Percentiles rank a stretch among this genome's conserved stretches.
These are phyloP conservation scores for Heritiera fomes DNA, from an alignment of 345 rosid species.

Conservation along the genomic window DNA sequence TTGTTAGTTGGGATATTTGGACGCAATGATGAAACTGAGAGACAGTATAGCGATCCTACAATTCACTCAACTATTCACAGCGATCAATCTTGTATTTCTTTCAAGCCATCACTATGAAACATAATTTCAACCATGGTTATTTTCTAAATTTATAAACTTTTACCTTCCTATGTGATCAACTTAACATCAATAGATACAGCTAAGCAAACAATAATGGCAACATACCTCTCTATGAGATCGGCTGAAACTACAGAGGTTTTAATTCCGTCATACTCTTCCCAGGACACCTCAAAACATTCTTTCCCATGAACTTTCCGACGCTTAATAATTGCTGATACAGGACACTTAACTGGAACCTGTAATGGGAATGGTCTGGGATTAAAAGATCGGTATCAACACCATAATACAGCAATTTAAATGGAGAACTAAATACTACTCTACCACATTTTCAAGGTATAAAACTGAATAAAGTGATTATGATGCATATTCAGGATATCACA, in stretches of 20 bases:
- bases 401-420: background rate
- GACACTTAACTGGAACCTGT: slow-evolving; percentile 76
- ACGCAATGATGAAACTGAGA: background rate
- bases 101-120: background rate
- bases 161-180: background rate
- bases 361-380: slow-evolving; percentile 1
- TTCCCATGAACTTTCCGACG: slow-evolving; percentile 65
- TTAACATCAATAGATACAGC: background rate
- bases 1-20: background rate
- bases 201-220: background rate
- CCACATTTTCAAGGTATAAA: background rate
- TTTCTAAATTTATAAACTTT: background rate
- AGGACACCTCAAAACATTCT: slow-evolving; percentile 76
- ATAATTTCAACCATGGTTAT: background rate
- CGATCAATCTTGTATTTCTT: background rate
- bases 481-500: background rate
- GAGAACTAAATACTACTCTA: background rate
- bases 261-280: slow-evolving; percentile 68
- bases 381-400: background rate
- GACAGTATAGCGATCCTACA: background rate
- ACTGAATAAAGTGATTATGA: background rate
- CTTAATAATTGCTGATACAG: slow-evolving; percentile 72
- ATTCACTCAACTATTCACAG: background rate
- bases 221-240: slow-evolving; percentile 77
- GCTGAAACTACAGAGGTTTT: slow-evolving; percentile 69